Conservation (phyloP, 352 stramenopile genomes). For the Pythium plurisporium region DNA sequence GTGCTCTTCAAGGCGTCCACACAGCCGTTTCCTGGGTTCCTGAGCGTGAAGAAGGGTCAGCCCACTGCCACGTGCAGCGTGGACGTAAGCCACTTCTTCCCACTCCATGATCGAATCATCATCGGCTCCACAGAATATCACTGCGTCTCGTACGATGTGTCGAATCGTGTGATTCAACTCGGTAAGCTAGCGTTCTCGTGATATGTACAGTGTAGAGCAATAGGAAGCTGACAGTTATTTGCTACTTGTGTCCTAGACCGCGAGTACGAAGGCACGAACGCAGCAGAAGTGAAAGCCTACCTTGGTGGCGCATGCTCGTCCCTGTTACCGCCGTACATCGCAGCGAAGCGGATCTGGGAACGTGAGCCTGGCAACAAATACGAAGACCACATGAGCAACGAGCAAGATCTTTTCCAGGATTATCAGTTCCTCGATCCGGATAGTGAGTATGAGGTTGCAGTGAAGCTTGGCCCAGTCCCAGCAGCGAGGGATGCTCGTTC, state of each 20-base stretch:
- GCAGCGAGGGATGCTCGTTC: slow-evolving; percentile 35
- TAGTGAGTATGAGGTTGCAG: slow-evolving; percentile 65
- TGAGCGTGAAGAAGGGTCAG: slow-evolving; percentile 39
- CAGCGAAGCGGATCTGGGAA: slow-evolving; percentile 62
- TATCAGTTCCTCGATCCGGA: slow-evolving; percentile 82
- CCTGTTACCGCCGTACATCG: slow-evolving; percentile 51
- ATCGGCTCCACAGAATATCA: slow-evolving; percentile 54
- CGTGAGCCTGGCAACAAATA: slow-evolving; percentile 80
- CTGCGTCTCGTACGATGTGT: slow-evolving; percentile 30
- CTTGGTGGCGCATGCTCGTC: slow-evolving; percentile 37
- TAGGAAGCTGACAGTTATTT: not conserved
- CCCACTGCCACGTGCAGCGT: slow-evolving; percentile 33
- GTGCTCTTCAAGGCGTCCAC: slow-evolving; percentile 63
- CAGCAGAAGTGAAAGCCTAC: slow-evolving; percentile 43
- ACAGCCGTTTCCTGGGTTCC: slow-evolving; percentile 38
- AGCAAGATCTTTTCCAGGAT: slow-evolving; percentile 83
- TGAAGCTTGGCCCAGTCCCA: slow-evolving; percentile 64
- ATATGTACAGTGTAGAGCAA: too few relatives aligned
- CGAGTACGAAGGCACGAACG: slow-evolving; percentile 46
- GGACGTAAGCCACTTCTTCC: slow-evolving; percentile 57
- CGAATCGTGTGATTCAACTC: slow-evolving; percentile 38
- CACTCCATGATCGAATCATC: slow-evolving; percentile 48
- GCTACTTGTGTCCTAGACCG: slow-evolving; percentile 37
- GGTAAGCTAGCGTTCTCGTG: too few relatives aligned
- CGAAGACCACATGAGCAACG: slow-evolving; percentile 68